Conservation (phyloP, 176 grass and related monocot species). For the Oryza glumipatula region DNA sequence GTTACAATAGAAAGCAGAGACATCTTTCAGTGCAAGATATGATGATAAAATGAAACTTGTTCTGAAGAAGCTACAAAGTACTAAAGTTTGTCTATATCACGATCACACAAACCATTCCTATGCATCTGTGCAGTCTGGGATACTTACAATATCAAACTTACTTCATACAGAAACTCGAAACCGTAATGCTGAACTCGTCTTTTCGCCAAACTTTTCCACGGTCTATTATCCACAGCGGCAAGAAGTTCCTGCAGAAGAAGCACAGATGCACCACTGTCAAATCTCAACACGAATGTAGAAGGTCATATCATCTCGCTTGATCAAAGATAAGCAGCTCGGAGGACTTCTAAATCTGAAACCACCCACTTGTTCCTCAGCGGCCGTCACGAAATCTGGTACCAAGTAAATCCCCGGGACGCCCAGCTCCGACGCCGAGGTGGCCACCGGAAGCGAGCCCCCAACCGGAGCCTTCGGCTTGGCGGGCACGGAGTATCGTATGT, state of each 20-base stretch:
- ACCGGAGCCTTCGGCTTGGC: conserved; percentile 45
- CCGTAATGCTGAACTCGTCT: conserved; percentile 97
- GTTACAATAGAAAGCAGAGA: conserved; percentile 3
- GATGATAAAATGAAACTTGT: not conserved
- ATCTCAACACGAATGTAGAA: not conserved
- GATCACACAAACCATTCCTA: not conserved
- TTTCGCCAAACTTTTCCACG: conserved; percentile 81
- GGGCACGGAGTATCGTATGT: conserved; percentile 69
- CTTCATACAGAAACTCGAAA: conserved; percentile 93
- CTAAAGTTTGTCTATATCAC: conserved; percentile 17
- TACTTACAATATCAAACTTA: conserved; percentile 63
- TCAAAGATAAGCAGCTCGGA: not conserved
- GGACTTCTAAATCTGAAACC: not conserved
- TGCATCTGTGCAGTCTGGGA: not conserved
- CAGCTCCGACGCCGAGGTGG: conserved; percentile 56
- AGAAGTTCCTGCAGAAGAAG: conserved; percentile 69
- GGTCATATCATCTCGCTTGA: not conserved
- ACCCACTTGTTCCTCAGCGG: conserved; percentile 74
- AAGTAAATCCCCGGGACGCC: conserved; percentile 77
- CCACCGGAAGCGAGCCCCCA: conserved; percentile 42
- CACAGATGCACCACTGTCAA: conserved; percentile 2
- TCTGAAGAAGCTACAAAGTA: not conserved
- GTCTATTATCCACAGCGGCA: conserved; percentile 63
- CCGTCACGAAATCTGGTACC: conserved; percentile 71
- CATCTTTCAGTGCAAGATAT: not conserved